Evolutionary conservation across 805 yeast species (phyloP).

Genomic region (Metschnikowia arizonensis): DNA sequence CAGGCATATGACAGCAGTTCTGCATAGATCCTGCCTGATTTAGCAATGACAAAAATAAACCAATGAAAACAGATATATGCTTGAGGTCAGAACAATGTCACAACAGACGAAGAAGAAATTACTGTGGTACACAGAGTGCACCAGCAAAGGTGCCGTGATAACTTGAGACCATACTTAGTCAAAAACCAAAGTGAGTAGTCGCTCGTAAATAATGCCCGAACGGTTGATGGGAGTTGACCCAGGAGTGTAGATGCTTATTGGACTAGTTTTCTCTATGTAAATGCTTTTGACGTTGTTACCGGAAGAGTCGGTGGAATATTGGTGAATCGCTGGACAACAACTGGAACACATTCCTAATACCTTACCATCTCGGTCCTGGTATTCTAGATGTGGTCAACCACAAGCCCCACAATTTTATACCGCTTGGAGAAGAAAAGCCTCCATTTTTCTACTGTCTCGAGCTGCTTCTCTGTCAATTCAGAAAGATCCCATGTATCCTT

Average conservation of each 20-base stretch:
- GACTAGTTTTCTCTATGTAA: background rate
- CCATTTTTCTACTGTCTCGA: conserved; percentile 70
- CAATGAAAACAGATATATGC: background rate
- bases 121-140: background rate
- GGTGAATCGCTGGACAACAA: background rate
- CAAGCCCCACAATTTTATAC: conserved; percentile 35
- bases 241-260: background rate
- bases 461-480: conserved; percentile 56
- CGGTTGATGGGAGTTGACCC: background rate
- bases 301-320: background rate
- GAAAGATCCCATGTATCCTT: conserved; percentile 45
- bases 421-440: conserved; percentile 52
- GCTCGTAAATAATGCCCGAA: background rate
- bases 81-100: background rate
- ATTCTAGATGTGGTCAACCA: conserved; percentile 27
- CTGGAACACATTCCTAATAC: background rate
- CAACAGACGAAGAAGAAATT: background rate
- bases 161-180: background rate
- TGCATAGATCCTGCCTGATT: background rate
- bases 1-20: background rate
- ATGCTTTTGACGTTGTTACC: background rate
- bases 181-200: background rate
- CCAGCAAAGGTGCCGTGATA: background rate
- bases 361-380: background rate
- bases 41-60: background rate